Percentiles rank a stretch among this genome's conserved stretches.
Evolutionary conservation across 2,329 filamentous ascomycete species (phyloP).

Genomic region (Monosporascus sp.): DNA sequence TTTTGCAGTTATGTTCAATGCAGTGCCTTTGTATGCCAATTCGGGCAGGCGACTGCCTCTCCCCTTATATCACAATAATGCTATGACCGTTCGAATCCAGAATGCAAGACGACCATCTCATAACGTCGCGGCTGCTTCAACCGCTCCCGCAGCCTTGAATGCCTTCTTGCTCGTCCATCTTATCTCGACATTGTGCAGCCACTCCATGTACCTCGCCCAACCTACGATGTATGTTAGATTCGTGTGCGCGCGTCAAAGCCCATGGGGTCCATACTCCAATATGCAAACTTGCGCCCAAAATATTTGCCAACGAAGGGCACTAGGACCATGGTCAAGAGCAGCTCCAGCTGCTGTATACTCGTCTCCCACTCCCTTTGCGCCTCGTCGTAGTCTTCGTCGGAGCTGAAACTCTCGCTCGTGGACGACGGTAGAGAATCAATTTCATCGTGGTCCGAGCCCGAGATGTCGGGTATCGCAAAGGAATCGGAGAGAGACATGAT

Average conservation of each 20-base stretch:
- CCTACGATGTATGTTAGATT: conserved; percentile 43
- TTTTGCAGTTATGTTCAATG: too few relatives aligned
- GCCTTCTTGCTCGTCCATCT: conserved; percentile 55
- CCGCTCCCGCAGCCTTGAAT: conserved; percentile 59
- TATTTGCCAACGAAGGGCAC: conserved; percentile 94
- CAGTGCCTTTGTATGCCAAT: too few relatives aligned
- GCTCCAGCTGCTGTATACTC: conserved; percentile 86
- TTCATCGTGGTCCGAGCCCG: conserved; percentile 49
- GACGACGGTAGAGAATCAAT: conserved; percentile 61
- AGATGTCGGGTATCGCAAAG: conserved; percentile 45
- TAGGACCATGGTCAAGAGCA: conserved; percentile 89
- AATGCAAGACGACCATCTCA: conserved; percentile 21
- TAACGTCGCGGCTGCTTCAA: conserved; percentile 55
- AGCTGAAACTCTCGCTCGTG: conserved; percentile 38
- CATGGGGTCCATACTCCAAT: conserved; percentile 69
- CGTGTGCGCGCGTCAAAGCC: not conserved
- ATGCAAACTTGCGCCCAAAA: conserved; percentile 88
- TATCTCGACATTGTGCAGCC: conserved; percentile 79
- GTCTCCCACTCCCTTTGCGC: conserved; percentile 94
- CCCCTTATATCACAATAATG: too few relatives aligned
- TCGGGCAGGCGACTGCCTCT: too few relatives aligned
- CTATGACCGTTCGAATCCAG: too few relatives aligned
- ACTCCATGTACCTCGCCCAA: conserved; percentile 91
- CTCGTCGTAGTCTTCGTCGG: conserved; percentile 67
- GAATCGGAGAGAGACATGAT: conserved; percentile 39